Evolutionary conservation across 2,329 filamentous ascomycete species (phyloP).

Genomic region (Trichoderma sp.): DNA sequence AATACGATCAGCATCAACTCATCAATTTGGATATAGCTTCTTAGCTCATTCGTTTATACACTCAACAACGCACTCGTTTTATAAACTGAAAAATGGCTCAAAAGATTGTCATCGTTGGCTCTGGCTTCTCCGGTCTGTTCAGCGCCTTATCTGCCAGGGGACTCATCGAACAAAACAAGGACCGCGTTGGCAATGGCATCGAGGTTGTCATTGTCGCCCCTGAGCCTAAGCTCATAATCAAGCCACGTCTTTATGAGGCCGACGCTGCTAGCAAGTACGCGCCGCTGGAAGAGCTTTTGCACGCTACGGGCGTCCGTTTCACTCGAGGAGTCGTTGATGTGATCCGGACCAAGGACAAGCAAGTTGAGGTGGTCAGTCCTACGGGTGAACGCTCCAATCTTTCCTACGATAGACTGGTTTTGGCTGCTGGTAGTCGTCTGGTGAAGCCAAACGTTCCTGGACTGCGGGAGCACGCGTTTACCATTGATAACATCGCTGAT

Average conservation of each 20-base stretch:
- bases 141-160: conserved; percentile 41
- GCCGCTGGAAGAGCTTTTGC: conserved; percentile 33
- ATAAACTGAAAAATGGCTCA: not conserved
- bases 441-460: conserved; percentile 36
- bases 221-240: conserved; percentile 36
- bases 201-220: conserved; percentile 39
- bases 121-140: conserved; percentile 43
- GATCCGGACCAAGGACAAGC: conserved; percentile 27
- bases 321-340: conserved; percentile 31
- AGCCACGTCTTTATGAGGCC: conserved; percentile 40
- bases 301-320: conserved; percentile 33
- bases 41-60: not conserved
- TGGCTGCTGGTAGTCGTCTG: conserved; percentile 41
- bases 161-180: conserved; percentile 32
- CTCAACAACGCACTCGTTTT: not conserved
- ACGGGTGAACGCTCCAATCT: conserved; percentile 24
- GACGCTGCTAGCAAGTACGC: conserved; percentile 33
- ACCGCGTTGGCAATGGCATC: conserved; percentile 25
- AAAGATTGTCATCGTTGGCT: conserved; percentile 31
- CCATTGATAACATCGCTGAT: conserved; percentile 36
- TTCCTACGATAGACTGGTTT: conserved; percentile 38
- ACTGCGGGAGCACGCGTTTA: conserved; percentile 37
- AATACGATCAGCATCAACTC: not conserved
- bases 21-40: not conserved
- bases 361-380: conserved; percentile 10